phyloP scores from a whole-genome alignment of 148 eudicot genomes.

The Dysphania ambrosioides region DNA sequence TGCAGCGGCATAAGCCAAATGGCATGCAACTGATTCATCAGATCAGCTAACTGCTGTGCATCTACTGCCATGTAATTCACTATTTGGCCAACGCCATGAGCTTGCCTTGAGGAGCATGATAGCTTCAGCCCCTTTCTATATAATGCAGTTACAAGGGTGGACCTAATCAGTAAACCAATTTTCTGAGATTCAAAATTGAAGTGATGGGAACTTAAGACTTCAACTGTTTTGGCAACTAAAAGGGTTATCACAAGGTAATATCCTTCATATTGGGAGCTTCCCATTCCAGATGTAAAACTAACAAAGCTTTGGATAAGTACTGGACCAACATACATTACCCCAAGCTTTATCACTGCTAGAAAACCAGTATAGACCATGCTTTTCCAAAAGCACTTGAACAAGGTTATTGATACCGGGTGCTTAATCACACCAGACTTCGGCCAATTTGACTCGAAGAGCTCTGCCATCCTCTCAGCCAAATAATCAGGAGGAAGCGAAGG shows the following conservation, averaged over 20 bases:
- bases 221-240: constrained; percentile 59
- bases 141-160: constrained; percentile 67
- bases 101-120: constrained; percentile 76
- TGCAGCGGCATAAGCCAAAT: constrained; percentile 90
- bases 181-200: constrained; percentile 80
- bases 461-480: constrained; percentile 64
- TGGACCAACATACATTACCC: constrained; percentile 83
- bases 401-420: constrained; percentile 66
- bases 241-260: constrained; percentile 69
- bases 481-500: constrained; percentile 71
- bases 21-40: constrained; percentile 80
- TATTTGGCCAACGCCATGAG: constrained; percentile 87
- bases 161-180: constrained; percentile 76
- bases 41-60: constrained; percentile 92
- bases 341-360: constrained; percentile 63
- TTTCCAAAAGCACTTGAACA: constrained; percentile 77
- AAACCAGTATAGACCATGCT: constrained; percentile 55
- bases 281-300: constrained; percentile 60
- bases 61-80: constrained; percentile 97
- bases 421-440: constrained; percentile 63
- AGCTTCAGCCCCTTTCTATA: constrained; percentile 75
- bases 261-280: constrained; percentile 72
- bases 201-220: constrained; percentile 69
- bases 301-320: constrained; percentile 65
- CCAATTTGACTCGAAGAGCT: constrained; percentile 68